Conservation (phyloP, 768 basidiomycete species). For the Trametes punicea region DNA sequence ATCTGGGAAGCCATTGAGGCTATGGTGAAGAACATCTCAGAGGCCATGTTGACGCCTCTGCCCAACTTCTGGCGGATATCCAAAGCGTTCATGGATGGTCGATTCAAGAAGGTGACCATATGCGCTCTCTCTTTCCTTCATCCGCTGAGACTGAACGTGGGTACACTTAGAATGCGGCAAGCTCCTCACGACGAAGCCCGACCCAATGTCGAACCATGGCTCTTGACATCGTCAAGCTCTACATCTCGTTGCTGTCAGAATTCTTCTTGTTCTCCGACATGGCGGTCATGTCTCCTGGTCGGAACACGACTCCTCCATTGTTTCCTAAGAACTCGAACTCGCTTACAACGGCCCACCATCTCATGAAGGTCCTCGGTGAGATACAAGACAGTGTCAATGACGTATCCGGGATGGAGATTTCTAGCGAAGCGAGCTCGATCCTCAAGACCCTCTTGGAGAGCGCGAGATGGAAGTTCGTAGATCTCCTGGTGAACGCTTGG, state of each 20-base stretch:
- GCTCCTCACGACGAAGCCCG: conserved; percentile 68
- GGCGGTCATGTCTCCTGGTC: conserved; percentile 57
- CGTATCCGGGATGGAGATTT: conserved; percentile 74
- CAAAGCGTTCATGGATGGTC: conserved; percentile 88
- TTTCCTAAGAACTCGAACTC: conserved; percentile 79
- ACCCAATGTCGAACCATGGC: conserved; percentile 86
- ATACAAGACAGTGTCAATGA: conserved; percentile 86
- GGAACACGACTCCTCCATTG: conserved; percentile 41
- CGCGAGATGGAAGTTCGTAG: conserved; percentile 84
- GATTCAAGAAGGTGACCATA: conserved; percentile 74
- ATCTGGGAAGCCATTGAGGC: conserved; percentile 79
- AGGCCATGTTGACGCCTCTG: conserved; percentile 76
- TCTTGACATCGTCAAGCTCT: conserved; percentile 80
- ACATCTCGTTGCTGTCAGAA: conserved; percentile 79
- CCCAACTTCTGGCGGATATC: conserved; percentile 95
- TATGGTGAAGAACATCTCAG: conserved; percentile 84
- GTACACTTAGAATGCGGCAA: conserved; percentile 16
- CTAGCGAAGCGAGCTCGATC: conserved; percentile 63
- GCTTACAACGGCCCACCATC: conserved; percentile 76
- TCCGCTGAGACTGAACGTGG: not conserved
- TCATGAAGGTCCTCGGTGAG: conserved; percentile 77
- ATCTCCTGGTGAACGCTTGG: conserved; percentile 78
- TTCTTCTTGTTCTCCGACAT: conserved; percentile 84
- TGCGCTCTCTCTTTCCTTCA: not conserved
- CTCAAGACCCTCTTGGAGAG: conserved; percentile 77